Evolutionary conservation across 306 rosid species (phyloP).

Genomic region (Gynostemma pentaphyllum): DNA sequence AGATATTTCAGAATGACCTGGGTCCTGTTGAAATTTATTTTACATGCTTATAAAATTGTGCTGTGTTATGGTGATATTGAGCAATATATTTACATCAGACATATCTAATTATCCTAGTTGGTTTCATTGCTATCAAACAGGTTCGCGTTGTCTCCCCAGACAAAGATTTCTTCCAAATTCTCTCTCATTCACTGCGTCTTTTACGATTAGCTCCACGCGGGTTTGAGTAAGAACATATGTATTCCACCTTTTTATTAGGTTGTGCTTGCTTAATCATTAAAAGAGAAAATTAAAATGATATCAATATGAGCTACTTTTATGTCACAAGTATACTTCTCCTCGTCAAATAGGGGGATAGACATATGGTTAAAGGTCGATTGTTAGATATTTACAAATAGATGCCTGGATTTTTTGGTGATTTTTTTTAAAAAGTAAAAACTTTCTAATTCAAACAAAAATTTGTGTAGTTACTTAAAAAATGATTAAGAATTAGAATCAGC

Average conservation of each 20-base stretch:
- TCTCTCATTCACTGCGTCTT: conserved; percentile 88
- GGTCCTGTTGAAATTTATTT: not conserved
- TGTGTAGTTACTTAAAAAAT: not conserved
- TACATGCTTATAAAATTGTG: not conserved
- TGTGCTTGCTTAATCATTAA: not conserved
- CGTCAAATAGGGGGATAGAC: not conserved
- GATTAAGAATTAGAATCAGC: not conserved
- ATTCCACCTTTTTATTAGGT: not conserved
- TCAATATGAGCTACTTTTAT: not conserved
- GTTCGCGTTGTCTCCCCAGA: conserved; percentile 98
- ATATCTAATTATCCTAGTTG: conserved; percentile 3
- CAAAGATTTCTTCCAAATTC: conserved; percentile 88
- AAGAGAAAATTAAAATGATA: not conserved
- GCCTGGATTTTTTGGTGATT: not conserved
- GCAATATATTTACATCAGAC: not conserved
- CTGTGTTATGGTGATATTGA: not conserved
- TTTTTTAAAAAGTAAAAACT: too few species aligned
- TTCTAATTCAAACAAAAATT: too few species aligned
- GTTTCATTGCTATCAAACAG: conserved; percentile 30
- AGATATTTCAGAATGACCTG: not conserved
- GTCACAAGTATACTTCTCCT: not conserved
- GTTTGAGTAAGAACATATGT: conserved; percentile 46
- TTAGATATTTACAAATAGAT: not conserved
- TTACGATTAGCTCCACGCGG: conserved; percentile 96
- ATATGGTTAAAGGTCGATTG: not conserved